phyloP scores from a whole-genome alignment of 352 stramenopile genomes.

The Aphanomyces euteiches region DNA sequence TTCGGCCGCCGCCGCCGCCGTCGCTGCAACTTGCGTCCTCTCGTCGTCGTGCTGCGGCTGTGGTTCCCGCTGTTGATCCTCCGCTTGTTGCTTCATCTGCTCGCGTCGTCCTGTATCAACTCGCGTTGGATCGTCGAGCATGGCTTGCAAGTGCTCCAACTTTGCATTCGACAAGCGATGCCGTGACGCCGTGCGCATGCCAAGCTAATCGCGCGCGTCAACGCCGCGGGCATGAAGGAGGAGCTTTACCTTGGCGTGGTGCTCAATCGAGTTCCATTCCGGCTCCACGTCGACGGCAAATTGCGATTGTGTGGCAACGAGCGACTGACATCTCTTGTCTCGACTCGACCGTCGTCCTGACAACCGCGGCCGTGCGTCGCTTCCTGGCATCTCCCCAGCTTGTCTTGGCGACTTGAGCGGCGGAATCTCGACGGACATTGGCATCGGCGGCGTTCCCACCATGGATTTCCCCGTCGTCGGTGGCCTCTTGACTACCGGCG shows the following conservation, averaged over 20 bases:
- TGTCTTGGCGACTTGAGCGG: no score
- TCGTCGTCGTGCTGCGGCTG: no score
- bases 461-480: not conserved
- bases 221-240: no score
- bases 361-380: no score
- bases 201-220: no score
- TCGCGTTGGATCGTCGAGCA: not conserved
- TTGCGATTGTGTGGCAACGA: constrained; percentile 6
- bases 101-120: not conserved
- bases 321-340: not conserved
- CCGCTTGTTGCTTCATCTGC: not conserved
- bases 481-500: not conserved
- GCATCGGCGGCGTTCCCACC: not conserved
- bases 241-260: not conserved
- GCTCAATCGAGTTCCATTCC: constrained; percentile 10
- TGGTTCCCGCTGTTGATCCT: no score
- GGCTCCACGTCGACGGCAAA: not conserved
- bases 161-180: constrained; percentile 3
- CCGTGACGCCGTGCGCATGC: not conserved
- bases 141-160: not conserved
- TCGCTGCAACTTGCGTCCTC: no score
- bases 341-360: no score
- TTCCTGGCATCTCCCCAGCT: no score
- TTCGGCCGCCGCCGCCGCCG: not conserved
- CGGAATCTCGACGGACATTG: no score